Conservation (phyloP, 306 rosid species). For the Malus fusca region DNA sequence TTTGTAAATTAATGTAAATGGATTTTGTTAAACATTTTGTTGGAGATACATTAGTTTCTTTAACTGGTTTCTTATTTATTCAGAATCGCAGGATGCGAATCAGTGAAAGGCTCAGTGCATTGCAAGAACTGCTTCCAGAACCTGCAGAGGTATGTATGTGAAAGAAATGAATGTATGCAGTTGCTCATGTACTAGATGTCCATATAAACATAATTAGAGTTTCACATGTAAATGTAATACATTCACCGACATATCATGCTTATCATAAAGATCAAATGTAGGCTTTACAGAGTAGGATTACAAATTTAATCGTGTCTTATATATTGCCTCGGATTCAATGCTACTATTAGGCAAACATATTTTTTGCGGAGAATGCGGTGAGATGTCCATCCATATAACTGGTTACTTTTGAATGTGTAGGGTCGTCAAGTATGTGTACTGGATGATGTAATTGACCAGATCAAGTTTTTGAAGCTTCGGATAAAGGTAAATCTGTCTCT, state of each 20-base stretch:
- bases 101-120: conserved; percentile 51
- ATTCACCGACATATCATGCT: not conserved
- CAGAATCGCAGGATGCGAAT: conserved; percentile 70
- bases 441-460: conserved; percentile 76
- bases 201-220: not conserved
- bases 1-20: not conserved
- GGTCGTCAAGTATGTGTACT: conserved; percentile 55
- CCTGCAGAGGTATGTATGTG: conserved; percentile 46
- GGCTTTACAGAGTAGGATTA: not conserved
- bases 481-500: conserved; percentile 46
- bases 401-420: conserved; percentile 31
- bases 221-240: not conserved
- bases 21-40: not conserved
- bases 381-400: conserved; percentile 1
- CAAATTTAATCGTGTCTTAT: not conserved
- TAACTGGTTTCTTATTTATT: conserved; percentile 10
- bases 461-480: conserved; percentile 74
- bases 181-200: not conserved
- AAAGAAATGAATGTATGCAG: not conserved
- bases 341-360: not conserved
- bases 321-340: not conserved
- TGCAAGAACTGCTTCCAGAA: conserved; percentile 66
- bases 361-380: not conserved
- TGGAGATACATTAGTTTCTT: conserved; percentile 6
- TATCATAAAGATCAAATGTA: not conserved